Base-by-base conservation (phyloP, 768 basidiomycete species). In the Infundibulicybe gibba region DNA sequence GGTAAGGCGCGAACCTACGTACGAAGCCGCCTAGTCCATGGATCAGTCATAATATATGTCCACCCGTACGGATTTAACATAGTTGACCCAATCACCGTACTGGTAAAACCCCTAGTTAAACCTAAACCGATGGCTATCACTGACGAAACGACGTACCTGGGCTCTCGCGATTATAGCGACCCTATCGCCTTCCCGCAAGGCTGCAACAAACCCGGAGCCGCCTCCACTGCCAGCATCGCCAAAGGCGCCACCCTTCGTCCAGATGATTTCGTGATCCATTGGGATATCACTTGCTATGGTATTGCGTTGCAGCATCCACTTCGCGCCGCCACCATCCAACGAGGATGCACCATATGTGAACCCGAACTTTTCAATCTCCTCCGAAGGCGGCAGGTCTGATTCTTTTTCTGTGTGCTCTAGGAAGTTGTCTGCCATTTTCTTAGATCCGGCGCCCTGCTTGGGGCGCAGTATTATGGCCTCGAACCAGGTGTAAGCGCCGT, bases 401-500 rank as follows among this genome's bases (percentile, higher is more conserved):
- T 19, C n/a, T n/a, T n/a, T 19, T 3, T 19, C 10, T 19, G n/a
- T 38, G n/a, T 38, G n/a, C 3, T 6, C n/a, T 38, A 10, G n/a
- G 14, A 35, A 20, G 25, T 13, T 32, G 38, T 9, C 38, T 43
- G 17, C 4, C 25, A 8, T 25, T 25, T 25, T 8, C 25, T 8
- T 8, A 25, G 3, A 8, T 8, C 8, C 4, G 8, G 3, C 25
- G 3, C 4, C 8, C 25, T 11, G 39, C n/a, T n/a, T 38, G 17
- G 44, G 45, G 5, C 64, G 67, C 16, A 60, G 49, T 3, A 68
- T 63, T 12, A 49, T 51, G 1, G 59, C 64, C 45, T 67, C 66
- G 17, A 67, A 67, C 67, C 67, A 68, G 15, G 61, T 62, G 33
- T 48, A 60, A 5, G 66, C 65, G 2, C 58, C 60, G 19, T 60